phyloP scores from a whole-genome alignment of 306 rosid species.

The Lathyrus oleraceus region DNA sequence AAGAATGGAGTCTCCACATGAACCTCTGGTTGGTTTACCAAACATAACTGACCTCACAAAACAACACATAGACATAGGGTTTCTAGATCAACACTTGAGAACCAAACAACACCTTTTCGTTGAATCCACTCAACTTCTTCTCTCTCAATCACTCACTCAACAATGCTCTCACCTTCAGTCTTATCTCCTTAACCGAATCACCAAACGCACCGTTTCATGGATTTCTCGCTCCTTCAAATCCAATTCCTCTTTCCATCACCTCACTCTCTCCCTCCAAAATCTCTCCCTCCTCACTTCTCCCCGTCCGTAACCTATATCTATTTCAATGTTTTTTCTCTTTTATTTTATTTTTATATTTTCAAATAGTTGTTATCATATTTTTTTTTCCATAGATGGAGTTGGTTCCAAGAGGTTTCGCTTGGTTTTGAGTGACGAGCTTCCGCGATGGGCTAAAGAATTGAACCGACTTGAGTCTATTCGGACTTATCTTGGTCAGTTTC shows the following conservation, averaged over 20 bases:
- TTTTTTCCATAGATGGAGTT: conserved; percentile 40
- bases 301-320: conserved; percentile 33
- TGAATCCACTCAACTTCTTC: conserved; percentile 40
- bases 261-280: conserved; percentile 45
- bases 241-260: conserved; percentile 41
- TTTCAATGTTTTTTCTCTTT: not conserved
- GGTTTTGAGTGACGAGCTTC: conserved; percentile 52
- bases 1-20: conserved; percentile 24
- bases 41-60: conserved; percentile 43
- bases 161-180: conserved; percentile 50
- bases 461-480: conserved; percentile 50
- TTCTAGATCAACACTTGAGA: conserved; percentile 52
- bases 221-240: conserved; percentile 54
- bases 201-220: conserved; percentile 58
- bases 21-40: conserved; percentile 39
- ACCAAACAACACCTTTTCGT: conserved; percentile 44
- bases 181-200: conserved; percentile 32
- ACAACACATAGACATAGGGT: conserved; percentile 41
- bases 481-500: conserved; percentile 53
- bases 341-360: not conserved
- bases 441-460: conserved; percentile 54
- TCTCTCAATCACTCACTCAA: conserved; percentile 35
- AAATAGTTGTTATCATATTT: not conserved
- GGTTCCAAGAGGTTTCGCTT: conserved; percentile 50
- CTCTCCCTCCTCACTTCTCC: conserved; percentile 60